These are phyloP conservation scores for Penicillium antarcticum DNA, from an alignment of 495 filamentous ascomycete genomes.

Conservation along the genomic window DNA sequence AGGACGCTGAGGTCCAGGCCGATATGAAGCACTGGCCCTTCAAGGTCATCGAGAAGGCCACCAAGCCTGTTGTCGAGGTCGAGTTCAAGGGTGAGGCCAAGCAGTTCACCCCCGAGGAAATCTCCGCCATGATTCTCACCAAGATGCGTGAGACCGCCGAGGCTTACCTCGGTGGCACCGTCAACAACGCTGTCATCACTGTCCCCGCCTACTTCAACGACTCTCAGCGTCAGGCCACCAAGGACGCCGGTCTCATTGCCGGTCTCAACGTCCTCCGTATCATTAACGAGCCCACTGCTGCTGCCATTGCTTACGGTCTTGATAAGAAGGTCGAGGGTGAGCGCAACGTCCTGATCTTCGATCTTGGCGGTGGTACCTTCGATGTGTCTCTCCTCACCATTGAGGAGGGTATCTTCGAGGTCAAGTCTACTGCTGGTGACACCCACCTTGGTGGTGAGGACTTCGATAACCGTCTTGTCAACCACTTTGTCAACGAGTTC, in stretches of 20 bases:
- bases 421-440: constrained; percentile 97
- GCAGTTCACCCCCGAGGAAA: constrained; percentile 89
- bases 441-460: constrained; percentile 99
- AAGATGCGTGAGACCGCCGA: constrained; percentile 98
- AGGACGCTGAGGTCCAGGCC: constrained; percentile 95
- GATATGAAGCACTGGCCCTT: constrained; percentile 98
- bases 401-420: constrained; percentile 99
- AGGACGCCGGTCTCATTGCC: constrained; percentile 94
- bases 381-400: constrained; percentile 99
- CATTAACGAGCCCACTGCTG: constrained; percentile 94
- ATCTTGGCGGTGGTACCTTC: constrained; percentile 99
- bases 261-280: constrained; percentile 95
- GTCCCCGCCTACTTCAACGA: constrained; percentile 99
- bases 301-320: constrained; percentile 95
- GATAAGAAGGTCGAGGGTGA: constrained; percentile 96
- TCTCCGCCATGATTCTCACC: constrained; percentile 77
- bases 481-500: constrained; percentile 95
- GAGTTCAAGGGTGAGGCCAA: constrained; percentile 93
- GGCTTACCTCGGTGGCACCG: constrained; percentile 84
- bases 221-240: constrained; percentile 95
- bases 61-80: constrained; percentile 90
- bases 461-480: constrained; percentile 96
- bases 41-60: constrained; percentile 87
- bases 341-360: constrained; percentile 98
- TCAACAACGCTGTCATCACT: constrained; percentile 92